These are phyloP conservation scores for Spathaspora gorwiae DNA, from an alignment of 805 yeast genomes.

Conservation along the genomic window DNA sequence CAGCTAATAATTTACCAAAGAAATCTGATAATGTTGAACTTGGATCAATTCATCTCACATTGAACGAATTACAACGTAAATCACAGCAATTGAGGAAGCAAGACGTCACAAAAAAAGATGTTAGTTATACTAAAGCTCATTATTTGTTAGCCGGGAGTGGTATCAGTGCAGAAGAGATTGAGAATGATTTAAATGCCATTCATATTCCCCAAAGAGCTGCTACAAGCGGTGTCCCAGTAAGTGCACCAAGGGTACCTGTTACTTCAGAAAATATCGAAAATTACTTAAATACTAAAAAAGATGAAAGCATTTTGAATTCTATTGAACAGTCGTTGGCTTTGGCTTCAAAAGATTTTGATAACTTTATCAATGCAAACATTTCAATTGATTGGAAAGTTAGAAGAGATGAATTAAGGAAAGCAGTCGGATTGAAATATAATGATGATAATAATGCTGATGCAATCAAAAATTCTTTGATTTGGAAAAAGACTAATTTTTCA, in stretches of 20 bases:
- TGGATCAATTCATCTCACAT: conserved; percentile 77
- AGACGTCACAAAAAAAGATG: conserved; percentile 26
- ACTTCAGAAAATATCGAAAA: conserved; percentile 44
- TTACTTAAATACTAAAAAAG: conserved; percentile 65
- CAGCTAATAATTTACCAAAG: conserved; percentile 71
- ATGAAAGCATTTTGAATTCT: conserved; percentile 75
- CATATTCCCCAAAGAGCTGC: conserved; percentile 4
- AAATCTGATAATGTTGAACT: conserved; percentile 49
- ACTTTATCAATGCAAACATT: conserved; percentile 65
- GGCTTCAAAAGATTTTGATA: conserved; percentile 81
- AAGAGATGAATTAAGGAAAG: conserved; percentile 67
- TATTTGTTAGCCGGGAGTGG: conserved; percentile 89
- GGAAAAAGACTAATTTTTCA: conserved; percentile 34
- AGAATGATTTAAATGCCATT: conserved; percentile 46
- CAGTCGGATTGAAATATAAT: conserved; percentile 48
- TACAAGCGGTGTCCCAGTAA: not conserved
- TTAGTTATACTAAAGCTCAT: conserved; percentile 66
- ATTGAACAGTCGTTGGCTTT: conserved; percentile 73
- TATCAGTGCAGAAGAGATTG: conserved; percentile 78
- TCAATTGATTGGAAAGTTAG: conserved; percentile 81
- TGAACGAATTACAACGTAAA: conserved; percentile 70
- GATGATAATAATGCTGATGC: conserved; percentile 6
- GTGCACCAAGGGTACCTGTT: not conserved
- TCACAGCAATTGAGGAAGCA: conserved; percentile 52
- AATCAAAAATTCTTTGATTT: conserved; percentile 22